Evolutionary conservation across 2,329 filamentous ascomycete genomes (phyloP).

Genomic region (Calonectria hawksworthii): DNA sequence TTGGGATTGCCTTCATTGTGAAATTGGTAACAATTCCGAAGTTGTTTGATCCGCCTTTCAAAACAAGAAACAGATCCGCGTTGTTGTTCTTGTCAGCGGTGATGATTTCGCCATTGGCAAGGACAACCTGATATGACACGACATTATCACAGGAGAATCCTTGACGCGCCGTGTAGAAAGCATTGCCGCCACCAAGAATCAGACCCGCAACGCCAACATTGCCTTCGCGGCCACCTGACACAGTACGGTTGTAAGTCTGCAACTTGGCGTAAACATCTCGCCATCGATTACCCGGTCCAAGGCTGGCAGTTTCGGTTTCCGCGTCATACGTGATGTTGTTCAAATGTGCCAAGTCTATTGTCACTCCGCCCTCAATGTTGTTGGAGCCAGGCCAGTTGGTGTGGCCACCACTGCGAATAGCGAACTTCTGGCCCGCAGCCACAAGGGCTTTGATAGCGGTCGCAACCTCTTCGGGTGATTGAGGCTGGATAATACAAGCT

Average conservation of each 20-base stretch:
- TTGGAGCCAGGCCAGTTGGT: conserved; percentile 47
- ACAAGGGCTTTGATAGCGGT: not conserved
- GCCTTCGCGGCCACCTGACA: not conserved
- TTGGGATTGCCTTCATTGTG: not conserved
- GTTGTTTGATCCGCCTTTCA: conserved; percentile 65
- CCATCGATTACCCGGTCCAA: conserved; percentile 42
- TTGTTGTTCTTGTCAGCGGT: conserved; percentile 42
- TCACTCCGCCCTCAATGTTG: conserved; percentile 44
- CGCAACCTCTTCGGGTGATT: not conserved
- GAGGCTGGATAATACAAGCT: not conserved
- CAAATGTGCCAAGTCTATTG: conserved; percentile 45
- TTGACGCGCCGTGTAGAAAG: not conserved
- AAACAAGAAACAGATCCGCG: conserved; percentile 61
- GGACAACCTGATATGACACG: conserved; percentile 5
- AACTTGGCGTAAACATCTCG: not conserved
- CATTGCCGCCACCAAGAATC: not conserved
- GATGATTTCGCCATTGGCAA: not conserved
- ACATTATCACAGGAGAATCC: conserved; percentile 8
- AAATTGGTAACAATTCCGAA: conserved; percentile 62
- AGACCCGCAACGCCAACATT: not conserved
- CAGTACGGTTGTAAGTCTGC: not conserved
- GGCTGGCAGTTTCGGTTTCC: conserved; percentile 32
- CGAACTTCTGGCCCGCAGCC: conserved; percentile 32
- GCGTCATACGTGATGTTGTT: conserved; percentile 44
- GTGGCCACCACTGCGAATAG: conserved; percentile 50